Percentiles rank a stretch among this genome's conserved stretches.
Conservation (phyloP, 371 early-diverging fungal species). For the Apophysomyces trapeziformis region DNA sequence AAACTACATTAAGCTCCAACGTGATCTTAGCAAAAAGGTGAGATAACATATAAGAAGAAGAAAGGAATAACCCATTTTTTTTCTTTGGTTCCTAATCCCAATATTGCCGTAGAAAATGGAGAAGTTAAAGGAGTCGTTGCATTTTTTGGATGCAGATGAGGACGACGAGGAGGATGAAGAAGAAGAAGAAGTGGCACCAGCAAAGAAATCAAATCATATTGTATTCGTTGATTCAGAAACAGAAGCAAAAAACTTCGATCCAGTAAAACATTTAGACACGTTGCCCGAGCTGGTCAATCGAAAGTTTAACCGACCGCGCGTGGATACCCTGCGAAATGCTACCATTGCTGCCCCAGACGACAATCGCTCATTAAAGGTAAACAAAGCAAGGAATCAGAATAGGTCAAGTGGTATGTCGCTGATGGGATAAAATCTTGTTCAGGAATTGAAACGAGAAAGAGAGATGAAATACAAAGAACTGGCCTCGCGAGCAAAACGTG, state of each 20-base stretch:
- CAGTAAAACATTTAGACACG: constrained; percentile 82
- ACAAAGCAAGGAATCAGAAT: constrained; percentile 27
- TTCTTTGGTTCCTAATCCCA: neutral
- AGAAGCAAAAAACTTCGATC: constrained; percentile 70
- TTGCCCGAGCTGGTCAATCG: constrained; percentile 80
- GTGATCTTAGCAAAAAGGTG: constrained; percentile 80
- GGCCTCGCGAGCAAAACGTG: constrained; percentile 75
- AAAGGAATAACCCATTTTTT: neutral
- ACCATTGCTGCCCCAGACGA: constrained; percentile 40
- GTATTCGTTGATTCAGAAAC: constrained; percentile 89
- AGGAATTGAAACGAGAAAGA: constrained; percentile 51
- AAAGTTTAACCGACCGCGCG: constrained; percentile 79
- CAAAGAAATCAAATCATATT: constrained; percentile 71
- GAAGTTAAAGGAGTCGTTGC: constrained; percentile 65
- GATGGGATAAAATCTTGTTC: constrained; percentile 6
- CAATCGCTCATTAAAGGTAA: constrained; percentile 23
- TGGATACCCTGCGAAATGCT: constrained; percentile 57
- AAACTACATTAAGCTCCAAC: constrained; percentile 81
- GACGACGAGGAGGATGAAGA: constrained; percentile 48
- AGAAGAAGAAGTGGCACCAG: constrained; percentile 23
- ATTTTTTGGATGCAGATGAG: constrained; percentile 63
- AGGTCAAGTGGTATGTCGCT: constrained; percentile 13
- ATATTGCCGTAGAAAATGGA: constrained; percentile 66
- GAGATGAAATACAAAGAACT: constrained; percentile 72
- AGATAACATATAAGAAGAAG: neutral